These are phyloP conservation scores for Amanita molliuscula DNA, from an alignment of 768 basidiomycete genomes.

Conservation along the genomic window DNA sequence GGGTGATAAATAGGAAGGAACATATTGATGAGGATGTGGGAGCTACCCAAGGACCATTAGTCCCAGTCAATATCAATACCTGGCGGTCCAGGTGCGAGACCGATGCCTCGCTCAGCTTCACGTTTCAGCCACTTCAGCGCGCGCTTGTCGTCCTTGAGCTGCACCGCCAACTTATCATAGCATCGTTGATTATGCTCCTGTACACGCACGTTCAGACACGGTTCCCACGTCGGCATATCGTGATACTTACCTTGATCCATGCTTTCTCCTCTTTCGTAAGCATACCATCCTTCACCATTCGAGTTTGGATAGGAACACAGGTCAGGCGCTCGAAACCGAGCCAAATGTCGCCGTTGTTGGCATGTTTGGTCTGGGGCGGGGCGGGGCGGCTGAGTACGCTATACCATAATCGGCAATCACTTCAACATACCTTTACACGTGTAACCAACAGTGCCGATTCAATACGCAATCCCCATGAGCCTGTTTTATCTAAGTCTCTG, in stretches of 20 bases:
- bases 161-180: conserved; percentile 50
- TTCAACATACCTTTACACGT: conserved; percentile 38
- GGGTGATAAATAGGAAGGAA: background rate
- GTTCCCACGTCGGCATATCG: background rate
- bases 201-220: background rate
- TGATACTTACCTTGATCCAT: conserved; percentile 64
- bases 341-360: conserved; percentile 71
- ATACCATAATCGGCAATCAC: background rate
- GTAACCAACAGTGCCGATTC: conserved; percentile 79
- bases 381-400: background rate
- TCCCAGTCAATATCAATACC: conserved; percentile 78
- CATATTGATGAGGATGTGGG: background rate
- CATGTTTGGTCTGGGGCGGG: conserved; percentile 47
- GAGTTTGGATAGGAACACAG: conserved; percentile 87
- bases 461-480: conserved; percentile 76
- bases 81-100: conserved; percentile 56
- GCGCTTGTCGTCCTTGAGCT: conserved; percentile 68
- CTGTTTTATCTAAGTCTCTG: conserved; percentile 2
- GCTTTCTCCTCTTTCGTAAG: conserved; percentile 76
- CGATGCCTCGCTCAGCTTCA: conserved; percentile 68
- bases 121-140: conserved; percentile 74
- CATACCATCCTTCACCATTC: conserved; percentile 79
- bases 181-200: conserved; percentile 79
- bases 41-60: conserved; percentile 23
- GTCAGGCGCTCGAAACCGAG: conserved; percentile 88